phyloP scores from a whole-genome alignment of 257 asterid species.

The Nicotiana attenuata region DNA sequence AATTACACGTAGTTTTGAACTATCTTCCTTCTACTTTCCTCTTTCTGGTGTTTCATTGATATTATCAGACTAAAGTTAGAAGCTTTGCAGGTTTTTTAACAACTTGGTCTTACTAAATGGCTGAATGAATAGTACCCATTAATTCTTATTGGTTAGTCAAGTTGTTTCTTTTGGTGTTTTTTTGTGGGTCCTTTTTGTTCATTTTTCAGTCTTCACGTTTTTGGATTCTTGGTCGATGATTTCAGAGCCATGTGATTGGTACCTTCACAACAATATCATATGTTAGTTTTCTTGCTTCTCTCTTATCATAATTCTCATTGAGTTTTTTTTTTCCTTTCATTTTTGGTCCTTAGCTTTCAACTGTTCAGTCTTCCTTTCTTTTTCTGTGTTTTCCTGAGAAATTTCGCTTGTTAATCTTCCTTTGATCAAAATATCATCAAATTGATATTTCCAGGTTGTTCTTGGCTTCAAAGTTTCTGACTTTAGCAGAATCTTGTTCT shows the following conservation, averaged over 20 bases:
- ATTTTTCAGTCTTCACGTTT: background rate
- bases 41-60: constrained; percentile 24
- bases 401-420: background rate
- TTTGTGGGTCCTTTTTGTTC: background rate
- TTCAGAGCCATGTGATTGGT: background rate
- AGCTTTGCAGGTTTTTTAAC: background rate
- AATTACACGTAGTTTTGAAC: background rate
- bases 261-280: constrained; percentile 10
- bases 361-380: background rate
- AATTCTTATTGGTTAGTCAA: background rate
- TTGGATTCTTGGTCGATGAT: constrained; percentile 13
- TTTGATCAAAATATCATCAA: background rate
- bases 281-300: background rate
- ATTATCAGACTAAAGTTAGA: background rate
- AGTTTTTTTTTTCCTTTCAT: background rate
- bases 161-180: constrained; percentile 4
- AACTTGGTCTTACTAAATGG: constrained; percentile 10
- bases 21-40: background rate
- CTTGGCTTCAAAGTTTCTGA: background rate
- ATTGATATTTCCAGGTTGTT: background rate
- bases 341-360: background rate
- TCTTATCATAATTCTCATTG: background rate
- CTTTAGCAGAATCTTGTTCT: background rate
- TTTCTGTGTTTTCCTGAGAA: background rate
- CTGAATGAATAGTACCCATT: background rate